These are phyloP conservation scores for Nicotiana rustica DNA, from an alignment of 305 asterid species.

Conservation along the genomic window DNA sequence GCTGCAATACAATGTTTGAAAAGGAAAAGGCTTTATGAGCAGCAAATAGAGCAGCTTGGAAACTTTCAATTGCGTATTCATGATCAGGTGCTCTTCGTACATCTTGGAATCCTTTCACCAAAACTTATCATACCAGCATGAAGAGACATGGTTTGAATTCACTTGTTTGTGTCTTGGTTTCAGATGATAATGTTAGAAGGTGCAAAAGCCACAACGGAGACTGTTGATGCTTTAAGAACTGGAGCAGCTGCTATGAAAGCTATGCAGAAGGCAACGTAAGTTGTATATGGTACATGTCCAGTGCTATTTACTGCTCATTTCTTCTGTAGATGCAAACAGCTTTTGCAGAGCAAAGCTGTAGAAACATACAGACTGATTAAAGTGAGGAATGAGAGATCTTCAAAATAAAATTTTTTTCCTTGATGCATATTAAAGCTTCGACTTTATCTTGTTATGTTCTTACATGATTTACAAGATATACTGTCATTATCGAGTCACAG, in stretches of 20 bases:
- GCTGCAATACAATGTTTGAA: conserved; percentile 91
- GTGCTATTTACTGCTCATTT: conserved; percentile 17
- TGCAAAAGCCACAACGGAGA: conserved; percentile 89
- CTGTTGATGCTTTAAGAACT: conserved; percentile 86
- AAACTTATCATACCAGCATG: not conserved
- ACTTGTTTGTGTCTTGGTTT: conserved; percentile 34
- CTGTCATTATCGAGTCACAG: not conserved
- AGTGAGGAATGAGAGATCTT: not conserved
- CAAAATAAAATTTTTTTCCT: not conserved
- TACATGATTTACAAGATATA: not conserved
- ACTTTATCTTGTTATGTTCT: not conserved
- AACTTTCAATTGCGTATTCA: conserved; percentile 82
- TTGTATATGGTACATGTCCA: conserved; percentile 24
- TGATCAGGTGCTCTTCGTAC: conserved; percentile 65
- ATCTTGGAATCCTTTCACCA: conserved; percentile 3
- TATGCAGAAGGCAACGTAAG: conserved; percentile 90
- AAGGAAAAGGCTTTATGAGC: conserved; percentile 81
- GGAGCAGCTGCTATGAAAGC: conserved; percentile 93
- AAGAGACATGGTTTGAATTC: not conserved
- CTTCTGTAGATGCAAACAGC: not conserved
- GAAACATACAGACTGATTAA: not conserved
- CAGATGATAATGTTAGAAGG: conserved; percentile 92
- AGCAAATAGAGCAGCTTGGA: conserved; percentile 83
- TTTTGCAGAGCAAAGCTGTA: not conserved
- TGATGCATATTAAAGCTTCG: not conserved